A percentile compares a stretch with the other conserved stretches of the same genome.
Evolutionary conservation across 495 filamentous ascomycete genomes (phyloP).

Genomic region (Annulohypoxylon moriforme): DNA sequence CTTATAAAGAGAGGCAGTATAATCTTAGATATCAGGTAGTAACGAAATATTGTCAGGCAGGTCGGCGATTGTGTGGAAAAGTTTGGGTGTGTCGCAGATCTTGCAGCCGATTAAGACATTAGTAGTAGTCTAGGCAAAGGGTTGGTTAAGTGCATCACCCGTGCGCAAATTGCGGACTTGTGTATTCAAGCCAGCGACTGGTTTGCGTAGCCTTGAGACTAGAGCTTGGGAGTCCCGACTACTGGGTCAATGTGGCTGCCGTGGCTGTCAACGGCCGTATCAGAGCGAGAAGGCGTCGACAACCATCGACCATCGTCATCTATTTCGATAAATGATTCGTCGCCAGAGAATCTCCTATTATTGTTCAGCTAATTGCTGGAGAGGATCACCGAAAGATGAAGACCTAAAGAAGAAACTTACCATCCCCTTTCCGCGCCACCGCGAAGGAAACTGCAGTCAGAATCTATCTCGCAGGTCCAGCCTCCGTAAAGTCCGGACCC

Average conservation of each 20-base stretch:
- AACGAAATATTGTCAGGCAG: background rate
- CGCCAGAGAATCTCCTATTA: conserved; percentile 77
- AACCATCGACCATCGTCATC: conserved; percentile 29
- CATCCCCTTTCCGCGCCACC: conserved; percentile 89
- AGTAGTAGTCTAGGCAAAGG: background rate
- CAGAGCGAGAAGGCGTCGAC: conserved; percentile 16
- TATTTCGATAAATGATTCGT: conserved; percentile 71
- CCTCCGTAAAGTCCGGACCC: conserved; percentile 79
- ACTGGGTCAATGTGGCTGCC: conserved; percentile 17
- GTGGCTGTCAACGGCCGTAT: conserved; percentile 5
- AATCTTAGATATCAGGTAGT: background rate
- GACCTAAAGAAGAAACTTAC: conserved; percentile 63
- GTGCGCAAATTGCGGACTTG: conserved; percentile 4
- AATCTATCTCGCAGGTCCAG: conserved; percentile 83
- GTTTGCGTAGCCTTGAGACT: background rate
- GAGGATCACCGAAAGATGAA: conserved; percentile 30
- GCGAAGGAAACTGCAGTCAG: conserved; percentile 82
- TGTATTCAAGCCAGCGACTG: background rate
- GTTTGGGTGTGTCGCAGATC: conserved; percentile 1
- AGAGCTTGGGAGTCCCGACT: conserved; percentile 39
- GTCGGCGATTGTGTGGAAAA: background rate
- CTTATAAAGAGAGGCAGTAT: background rate
- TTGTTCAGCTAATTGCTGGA: conserved; percentile 39
- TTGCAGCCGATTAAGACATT: conserved; percentile 1
- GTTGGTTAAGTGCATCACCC: background rate